Conservation (phyloP, 192 early-diverging fungal species). For the Phycomyces nitens region DNA sequence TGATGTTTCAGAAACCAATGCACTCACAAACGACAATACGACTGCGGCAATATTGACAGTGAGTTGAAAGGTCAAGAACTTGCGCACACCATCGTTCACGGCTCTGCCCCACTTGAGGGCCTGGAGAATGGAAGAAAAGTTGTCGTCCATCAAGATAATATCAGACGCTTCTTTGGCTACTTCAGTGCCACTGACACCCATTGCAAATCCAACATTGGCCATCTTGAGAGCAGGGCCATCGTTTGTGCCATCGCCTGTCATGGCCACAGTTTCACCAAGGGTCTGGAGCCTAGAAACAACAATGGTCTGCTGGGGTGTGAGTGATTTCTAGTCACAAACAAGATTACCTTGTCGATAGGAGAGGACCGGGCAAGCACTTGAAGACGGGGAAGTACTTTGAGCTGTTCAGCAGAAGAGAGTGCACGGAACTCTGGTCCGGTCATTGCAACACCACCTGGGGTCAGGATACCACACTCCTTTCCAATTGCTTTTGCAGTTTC, state of each 20-base stretch:
- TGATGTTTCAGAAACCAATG: slow-evolving; percentile 60
- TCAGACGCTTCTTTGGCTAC: slow-evolving; percentile 81
- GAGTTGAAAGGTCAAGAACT: slow-evolving; percentile 85
- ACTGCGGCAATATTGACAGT: slow-evolving; percentile 83
- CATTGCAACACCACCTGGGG: slow-evolving; percentile 69
- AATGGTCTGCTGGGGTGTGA: slow-evolving; percentile 61
- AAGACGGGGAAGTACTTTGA: slow-evolving; percentile 60
- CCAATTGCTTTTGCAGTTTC: slow-evolving; percentile 92
- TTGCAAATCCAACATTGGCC: slow-evolving; percentile 90
- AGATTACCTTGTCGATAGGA: slow-evolving; percentile 70
- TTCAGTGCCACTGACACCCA: slow-evolving; percentile 89
- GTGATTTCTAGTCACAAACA: too few relatives aligned
- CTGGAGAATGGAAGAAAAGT: slow-evolving; percentile 81
- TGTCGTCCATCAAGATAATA: slow-evolving; percentile 87
- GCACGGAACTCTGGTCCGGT: slow-evolving; percentile 78
- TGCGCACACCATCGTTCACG: slow-evolving; percentile 81
- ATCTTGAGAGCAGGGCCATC: slow-evolving; percentile 84
- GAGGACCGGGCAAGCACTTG: slow-evolving; percentile 87
- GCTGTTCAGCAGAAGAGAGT: slow-evolving; percentile 62
- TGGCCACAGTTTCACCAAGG: slow-evolving; percentile 65
- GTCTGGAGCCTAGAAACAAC: slow-evolving; percentile 73
- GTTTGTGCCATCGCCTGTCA: slow-evolving; percentile 88
- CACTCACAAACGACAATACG: slow-evolving; percentile 63
- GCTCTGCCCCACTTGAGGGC: slow-evolving; percentile 78
- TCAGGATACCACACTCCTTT: slow-evolving; percentile 79